These are phyloP conservation scores for Irpex rosettiformis DNA, from an alignment of 1,284 basidiomycete genomes.

Conservation along the genomic window DNA sequence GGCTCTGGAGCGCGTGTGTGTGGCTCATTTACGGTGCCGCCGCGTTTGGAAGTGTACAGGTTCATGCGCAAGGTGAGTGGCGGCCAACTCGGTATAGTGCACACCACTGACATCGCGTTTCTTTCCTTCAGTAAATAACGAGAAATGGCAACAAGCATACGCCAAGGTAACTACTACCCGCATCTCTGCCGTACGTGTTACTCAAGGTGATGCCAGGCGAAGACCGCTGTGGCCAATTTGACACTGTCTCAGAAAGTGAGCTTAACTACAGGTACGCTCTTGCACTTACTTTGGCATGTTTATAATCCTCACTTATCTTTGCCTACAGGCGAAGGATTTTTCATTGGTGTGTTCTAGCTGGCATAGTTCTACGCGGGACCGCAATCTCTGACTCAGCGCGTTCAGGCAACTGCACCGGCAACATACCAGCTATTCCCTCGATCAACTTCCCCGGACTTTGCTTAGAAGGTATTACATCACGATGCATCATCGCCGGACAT, in stretches of 20 bases:
- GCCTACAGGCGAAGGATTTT: constrained; percentile 5
- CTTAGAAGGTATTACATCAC: constrained; percentile 42
- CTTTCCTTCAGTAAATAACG: constrained; percentile 23
- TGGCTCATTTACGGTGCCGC: background rate
- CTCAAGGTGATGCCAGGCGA: constrained; percentile 31
- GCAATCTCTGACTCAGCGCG: background rate
- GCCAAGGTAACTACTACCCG: constrained; percentile 35
- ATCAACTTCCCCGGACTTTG: constrained; percentile 69
- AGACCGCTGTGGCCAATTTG: constrained; percentile 40
- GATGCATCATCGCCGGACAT: constrained; percentile 5
- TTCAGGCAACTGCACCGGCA: constrained; percentile 58
- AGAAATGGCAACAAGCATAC: constrained; percentile 47
- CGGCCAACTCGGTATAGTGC: background rate
- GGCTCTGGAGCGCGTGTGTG: background rate
- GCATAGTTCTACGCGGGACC: background rate
- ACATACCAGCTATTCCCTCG: constrained; percentile 52
- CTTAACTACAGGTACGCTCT: constrained; percentile 44
- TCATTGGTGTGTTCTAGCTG: constrained; percentile 7
- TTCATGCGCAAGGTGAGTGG: background rate
- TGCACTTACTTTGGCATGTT: constrained; percentile 28
- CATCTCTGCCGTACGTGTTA: background rate
- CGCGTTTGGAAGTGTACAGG: background rate
- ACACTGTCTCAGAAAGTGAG: constrained; percentile 48
- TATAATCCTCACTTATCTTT: background rate
- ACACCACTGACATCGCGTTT: background rate